Evolutionary conservation across 768 basidiomycete genomes (phyloP).

Genomic region (Psilocybe cyanescens): DNA sequence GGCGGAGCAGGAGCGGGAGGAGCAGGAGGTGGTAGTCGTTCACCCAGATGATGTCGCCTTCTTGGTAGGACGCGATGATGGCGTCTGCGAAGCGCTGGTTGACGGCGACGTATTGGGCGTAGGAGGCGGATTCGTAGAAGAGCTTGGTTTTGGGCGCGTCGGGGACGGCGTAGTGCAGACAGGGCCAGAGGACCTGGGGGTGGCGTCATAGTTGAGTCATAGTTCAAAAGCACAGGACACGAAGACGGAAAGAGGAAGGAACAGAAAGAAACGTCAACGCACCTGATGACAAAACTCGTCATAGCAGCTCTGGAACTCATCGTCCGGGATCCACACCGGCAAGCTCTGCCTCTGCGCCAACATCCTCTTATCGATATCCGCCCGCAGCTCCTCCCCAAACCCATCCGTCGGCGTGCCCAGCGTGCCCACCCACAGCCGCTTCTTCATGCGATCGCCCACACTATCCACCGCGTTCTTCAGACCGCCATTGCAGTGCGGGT

Average conservation of each 20-base stretch:
- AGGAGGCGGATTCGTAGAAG: slow-evolving; percentile 81
- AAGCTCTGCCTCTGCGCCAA: slow-evolving; percentile 40
- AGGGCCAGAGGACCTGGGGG: slow-evolving; percentile 79
- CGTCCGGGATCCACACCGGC: slow-evolving; percentile 83
- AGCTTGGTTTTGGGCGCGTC: slow-evolving; percentile 85
- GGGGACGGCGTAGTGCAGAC: slow-evolving; percentile 83
- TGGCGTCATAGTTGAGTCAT: background rate
- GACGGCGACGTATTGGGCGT: slow-evolving; percentile 85
- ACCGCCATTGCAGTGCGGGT: slow-evolving; percentile 81
- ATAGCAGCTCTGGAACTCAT: slow-evolving; percentile 78
- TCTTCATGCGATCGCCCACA: slow-evolving; percentile 56
- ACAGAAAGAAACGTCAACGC: slow-evolving; percentile 19
- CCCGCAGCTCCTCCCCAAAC: slow-evolving; percentile 58
- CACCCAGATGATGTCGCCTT: slow-evolving; percentile 91
- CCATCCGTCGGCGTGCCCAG: slow-evolving; percentile 73
- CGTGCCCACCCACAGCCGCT: slow-evolving; percentile 69
- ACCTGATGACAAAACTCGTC: slow-evolving; percentile 89
- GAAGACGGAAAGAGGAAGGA: background rate
- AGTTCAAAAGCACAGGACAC: background rate
- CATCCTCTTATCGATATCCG: slow-evolving; percentile 57
- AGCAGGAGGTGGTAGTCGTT: slow-evolving; percentile 99
- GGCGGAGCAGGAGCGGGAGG: slow-evolving; percentile 83
- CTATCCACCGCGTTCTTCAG: slow-evolving; percentile 82
- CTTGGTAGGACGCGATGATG: slow-evolving; percentile 79
- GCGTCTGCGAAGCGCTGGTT: slow-evolving; percentile 90